Percentiles rank a stretch among this genome's conserved stretches.
phyloP scores from a whole-genome alignment of 169 alveolate genomes.

The Eimeria sp. region DNA sequence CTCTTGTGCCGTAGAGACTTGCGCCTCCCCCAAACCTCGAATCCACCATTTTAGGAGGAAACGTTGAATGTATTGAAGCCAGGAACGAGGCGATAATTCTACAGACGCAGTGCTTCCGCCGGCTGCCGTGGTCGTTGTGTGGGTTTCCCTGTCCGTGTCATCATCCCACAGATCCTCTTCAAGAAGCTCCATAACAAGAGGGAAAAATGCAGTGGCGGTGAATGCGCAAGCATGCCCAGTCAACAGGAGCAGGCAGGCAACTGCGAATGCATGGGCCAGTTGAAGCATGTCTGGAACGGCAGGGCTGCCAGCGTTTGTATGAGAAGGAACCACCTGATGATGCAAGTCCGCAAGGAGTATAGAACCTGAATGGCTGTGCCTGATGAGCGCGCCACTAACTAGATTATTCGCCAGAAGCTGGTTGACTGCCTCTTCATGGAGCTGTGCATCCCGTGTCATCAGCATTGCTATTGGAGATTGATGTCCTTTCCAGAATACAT shows the following conservation, averaged over 20 bases:
- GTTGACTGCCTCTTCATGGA: conserved; percentile 27
- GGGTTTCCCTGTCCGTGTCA: background rate
- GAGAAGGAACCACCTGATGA: background rate
- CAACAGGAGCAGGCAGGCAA: conserved; percentile 63
- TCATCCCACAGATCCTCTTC: conserved; percentile 50
- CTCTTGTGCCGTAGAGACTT: background rate
- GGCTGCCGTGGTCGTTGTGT: background rate
- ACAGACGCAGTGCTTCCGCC: background rate
- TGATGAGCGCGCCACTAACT: background rate
- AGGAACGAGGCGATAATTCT: background rate
- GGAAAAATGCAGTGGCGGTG: conserved; percentile 16
- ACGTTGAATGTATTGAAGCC: conserved; percentile 12
- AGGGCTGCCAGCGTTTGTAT: background rate
- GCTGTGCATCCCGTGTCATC: conserved; percentile 42
- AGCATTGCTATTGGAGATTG: conserved; percentile 26
- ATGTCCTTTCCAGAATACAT: conserved; percentile 17
- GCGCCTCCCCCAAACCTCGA: conserved; percentile 26
- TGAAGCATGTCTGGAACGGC: background rate
- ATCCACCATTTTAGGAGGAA: conserved; percentile 34
- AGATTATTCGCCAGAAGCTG: background rate
- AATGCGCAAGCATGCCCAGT: conserved; percentile 40
- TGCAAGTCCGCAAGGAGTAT: background rate
- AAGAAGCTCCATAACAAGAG: conserved; percentile 40
- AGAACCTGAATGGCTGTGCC: background rate
- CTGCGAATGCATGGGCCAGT: conserved; percentile 58